phyloP scores from a whole-genome alignment of 768 basidiomycete species.

The Leucosporidium yakuticum region DNA sequence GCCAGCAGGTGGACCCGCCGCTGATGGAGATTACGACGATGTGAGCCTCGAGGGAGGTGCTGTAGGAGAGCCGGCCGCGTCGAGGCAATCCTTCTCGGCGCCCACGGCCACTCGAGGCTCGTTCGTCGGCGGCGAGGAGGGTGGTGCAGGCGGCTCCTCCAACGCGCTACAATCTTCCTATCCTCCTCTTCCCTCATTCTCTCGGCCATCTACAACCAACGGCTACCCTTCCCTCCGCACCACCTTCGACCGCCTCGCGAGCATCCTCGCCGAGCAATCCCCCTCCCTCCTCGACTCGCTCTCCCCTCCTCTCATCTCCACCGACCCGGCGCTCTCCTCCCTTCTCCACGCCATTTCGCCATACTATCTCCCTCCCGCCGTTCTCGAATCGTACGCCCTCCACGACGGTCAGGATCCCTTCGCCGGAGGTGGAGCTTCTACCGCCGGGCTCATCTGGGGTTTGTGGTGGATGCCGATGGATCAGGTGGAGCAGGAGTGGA shows the following conservation, averaged over 20 bases:
- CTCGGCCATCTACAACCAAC: constrained; percentile 8
- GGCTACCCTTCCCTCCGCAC: constrained; percentile 14
- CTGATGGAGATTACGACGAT: too few species aligned
- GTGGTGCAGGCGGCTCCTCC: background rate
- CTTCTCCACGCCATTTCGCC: constrained; percentile 66
- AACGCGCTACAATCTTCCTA: constrained; percentile 12
- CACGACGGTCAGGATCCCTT: constrained; percentile 93
- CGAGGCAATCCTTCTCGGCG: background rate
- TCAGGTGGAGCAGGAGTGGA: constrained; percentile 89
- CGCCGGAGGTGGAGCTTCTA: constrained; percentile 53
- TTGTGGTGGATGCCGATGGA: constrained; percentile 86
- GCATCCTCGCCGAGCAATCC: constrained; percentile 15
- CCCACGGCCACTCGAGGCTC: background rate
- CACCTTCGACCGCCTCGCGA: constrained; percentile 18
- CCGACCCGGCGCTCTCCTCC: constrained; percentile 16
- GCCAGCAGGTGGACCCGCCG: too few species aligned
- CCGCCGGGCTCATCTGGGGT: constrained; percentile 93
- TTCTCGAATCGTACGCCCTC: constrained; percentile 82
- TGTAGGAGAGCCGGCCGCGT: too few species aligned
- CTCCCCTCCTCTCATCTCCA: constrained; percentile 4
- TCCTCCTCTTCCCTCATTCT: constrained; percentile 26
- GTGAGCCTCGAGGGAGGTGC: too few species aligned
- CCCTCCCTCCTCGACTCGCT: constrained; percentile 30
- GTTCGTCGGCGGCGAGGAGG: background rate
- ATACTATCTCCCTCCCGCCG: constrained; percentile 61